Base-by-base conservation (phyloP, 2,329 filamentous ascomycete genomes). In the Pyricularia grisea region DNA sequence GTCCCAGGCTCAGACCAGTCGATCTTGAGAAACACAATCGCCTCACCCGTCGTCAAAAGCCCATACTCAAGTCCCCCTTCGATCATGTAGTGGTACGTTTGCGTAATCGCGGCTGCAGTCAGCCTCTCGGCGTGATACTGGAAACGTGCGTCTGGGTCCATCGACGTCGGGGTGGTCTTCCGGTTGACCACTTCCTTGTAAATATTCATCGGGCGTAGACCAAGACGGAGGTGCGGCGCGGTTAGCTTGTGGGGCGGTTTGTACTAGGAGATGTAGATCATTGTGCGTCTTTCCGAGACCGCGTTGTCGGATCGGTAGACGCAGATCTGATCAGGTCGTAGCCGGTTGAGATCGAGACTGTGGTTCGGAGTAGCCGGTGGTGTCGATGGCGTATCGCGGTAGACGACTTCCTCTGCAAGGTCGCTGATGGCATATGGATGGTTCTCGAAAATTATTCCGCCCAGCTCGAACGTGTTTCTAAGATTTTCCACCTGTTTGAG, bases 241-340 rank as follows among this genome's bases (percentile, higher is more conserved):
- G 79, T 79, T 2, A 86, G 72, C 71, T 85, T 83, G 72, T 83
- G 78, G 0, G 81, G 82, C 20, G 80, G 72, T 74, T 84, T 86
- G 74, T 67, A n/a, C n/a, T n/a, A n/a, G n/a, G n/a, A n/a, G n/a
- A n/a, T n/a, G n/a, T n/a, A n/a, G n/a, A n/a, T n/a, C 69, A 78
- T 42, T 42, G 12, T 77, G 9, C 65, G 71, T n/a, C 67, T 70
- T 27, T 67, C 67, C 60, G 28, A 50, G 30, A 55, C 67, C 27
- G 25, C 69, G 17, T 72, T 67, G 66, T 71, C 70, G 23, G 58
- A 66, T 31, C 69, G 71, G 68, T 73, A 74, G n/a, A 76, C 72
- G 66, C 73, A 79, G 60, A 79, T 78, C 68, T 80, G 73, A 69
- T 79, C 76, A 9, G 75, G 73, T n/a, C 74, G 74, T 1, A 77